phyloP scores from a whole-genome alignment of 2,329 filamentous ascomycete species.

The Paecilomyces niveus region DNA sequence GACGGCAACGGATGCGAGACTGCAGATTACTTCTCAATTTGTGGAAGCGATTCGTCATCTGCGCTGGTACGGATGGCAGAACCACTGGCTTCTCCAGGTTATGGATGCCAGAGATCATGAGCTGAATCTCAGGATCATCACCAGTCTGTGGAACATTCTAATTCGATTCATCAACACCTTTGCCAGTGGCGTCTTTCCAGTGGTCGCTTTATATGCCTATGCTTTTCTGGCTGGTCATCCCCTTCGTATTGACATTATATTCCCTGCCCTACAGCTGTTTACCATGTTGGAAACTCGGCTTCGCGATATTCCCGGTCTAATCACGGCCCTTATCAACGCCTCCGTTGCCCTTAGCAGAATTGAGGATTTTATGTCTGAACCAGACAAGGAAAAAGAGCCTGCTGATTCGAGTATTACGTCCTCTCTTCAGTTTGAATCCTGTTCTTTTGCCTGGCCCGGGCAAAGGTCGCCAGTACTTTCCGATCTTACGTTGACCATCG shows the following conservation, averaged over 20 bases:
- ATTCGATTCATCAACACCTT: slow-evolving; percentile 65
- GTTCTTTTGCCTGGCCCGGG: slow-evolving; percentile 75
- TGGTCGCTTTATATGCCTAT: slow-evolving; percentile 75
- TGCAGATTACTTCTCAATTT: slow-evolving; percentile 77
- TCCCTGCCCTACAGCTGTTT: slow-evolving; percentile 79
- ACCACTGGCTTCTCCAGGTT: slow-evolving; percentile 63
- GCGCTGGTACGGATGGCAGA: slow-evolving; percentile 77
- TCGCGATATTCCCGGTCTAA: slow-evolving; percentile 65
- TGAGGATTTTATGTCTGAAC: slow-evolving; percentile 79
- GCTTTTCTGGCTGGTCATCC: slow-evolving; percentile 62
- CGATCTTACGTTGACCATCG: slow-evolving; percentile 49
- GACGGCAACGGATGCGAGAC: slow-evolving; percentile 65
- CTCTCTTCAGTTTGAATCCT: slow-evolving; percentile 45
- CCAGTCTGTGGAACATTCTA: slow-evolving; percentile 54
- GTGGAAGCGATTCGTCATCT: slow-evolving; percentile 78
- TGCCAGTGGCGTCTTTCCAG: slow-evolving; percentile 67
- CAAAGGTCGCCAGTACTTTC: slow-evolving; percentile 49
- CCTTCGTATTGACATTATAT: slow-evolving; percentile 73
- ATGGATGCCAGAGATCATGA: slow-evolving; percentile 62
- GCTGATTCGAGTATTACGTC: slow-evolving; percentile 19
- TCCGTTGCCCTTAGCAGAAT: slow-evolving; percentile 76
- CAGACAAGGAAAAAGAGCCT: slow-evolving; percentile 65
- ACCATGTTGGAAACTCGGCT: slow-evolving; percentile 65
- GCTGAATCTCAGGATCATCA: slow-evolving; percentile 57
- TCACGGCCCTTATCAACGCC: slow-evolving; percentile 72